These are phyloP conservation scores for Scheffersomyces cryptocercus DNA, from an alignment of 1,139 yeast genomes.

Conservation along the genomic window DNA sequence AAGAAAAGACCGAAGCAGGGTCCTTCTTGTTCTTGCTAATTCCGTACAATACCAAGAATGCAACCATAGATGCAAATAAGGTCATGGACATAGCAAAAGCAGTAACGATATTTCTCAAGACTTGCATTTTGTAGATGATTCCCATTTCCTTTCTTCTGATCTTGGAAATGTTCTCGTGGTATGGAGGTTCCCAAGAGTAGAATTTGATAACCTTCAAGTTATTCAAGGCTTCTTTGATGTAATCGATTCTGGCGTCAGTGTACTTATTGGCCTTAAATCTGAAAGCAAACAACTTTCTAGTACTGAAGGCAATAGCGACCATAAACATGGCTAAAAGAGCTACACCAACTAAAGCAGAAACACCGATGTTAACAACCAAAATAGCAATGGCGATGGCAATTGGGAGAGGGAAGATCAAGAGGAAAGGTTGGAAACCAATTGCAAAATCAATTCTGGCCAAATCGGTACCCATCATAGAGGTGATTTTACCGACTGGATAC, in stretches of 20 bases:
- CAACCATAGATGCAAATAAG: slow-evolving; percentile 64
- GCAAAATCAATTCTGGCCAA: slow-evolving; percentile 80
- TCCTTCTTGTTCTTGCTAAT: slow-evolving; percentile 41
- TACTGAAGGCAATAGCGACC: slow-evolving; percentile 39
- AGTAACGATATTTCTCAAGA: slow-evolving; percentile 57
- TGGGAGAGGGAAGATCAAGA: slow-evolving; percentile 64
- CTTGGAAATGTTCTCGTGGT: slow-evolving; percentile 44
- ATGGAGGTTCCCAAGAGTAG: slow-evolving; percentile 69
- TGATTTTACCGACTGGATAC: slow-evolving; percentile 33
- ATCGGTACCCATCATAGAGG: slow-evolving; percentile 72
- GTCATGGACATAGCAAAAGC: slow-evolving; percentile 65
- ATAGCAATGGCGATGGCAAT: slow-evolving; percentile 61
- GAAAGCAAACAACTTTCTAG: slow-evolving; percentile 39
- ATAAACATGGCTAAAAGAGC: slow-evolving; percentile 36
- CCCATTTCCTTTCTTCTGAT: slow-evolving; percentile 53
- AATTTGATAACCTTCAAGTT: slow-evolving; percentile 70
- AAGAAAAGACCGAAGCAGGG: slow-evolving; percentile 78
- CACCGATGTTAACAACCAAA: slow-evolving; percentile 70
- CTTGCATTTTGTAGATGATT: slow-evolving; percentile 50
- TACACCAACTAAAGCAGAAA: slow-evolving; percentile 66
- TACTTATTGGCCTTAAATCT: slow-evolving; percentile 46
- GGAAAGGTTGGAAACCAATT: slow-evolving; percentile 65
- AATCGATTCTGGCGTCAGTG: slow-evolving; percentile 61
- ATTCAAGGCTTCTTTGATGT: slow-evolving; percentile 63
- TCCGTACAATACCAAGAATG: slow-evolving; percentile 71